Base-by-base conservation (phyloP, 805 yeast genomes). In the Candida bentonensis region DNA sequence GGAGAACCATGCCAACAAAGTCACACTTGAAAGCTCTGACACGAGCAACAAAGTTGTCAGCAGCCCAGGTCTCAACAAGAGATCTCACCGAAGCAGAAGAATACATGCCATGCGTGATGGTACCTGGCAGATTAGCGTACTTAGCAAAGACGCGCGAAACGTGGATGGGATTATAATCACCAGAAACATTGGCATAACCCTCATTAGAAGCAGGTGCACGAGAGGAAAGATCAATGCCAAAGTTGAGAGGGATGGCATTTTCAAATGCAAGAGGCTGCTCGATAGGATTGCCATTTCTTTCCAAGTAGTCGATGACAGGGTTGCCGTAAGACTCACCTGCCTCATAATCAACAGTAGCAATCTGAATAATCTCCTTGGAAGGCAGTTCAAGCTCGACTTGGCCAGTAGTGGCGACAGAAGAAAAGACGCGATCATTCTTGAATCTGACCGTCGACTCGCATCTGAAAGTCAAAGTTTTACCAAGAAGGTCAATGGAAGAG, bases 101-200 rank as follows among this genome's bases (percentile, higher is more conserved):
- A 74, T 77, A 94, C 99, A 92, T 94, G 63, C 99, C 99, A 60
- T 94, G 98, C 28, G 98, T 92, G 58, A 92, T 92, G 30, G 97
- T 92, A 53, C 98, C 98, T 47, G 96, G 96, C 59, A 92, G 73
- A 58, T 78, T 78, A 40, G 95, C 97, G 62, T 92, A 92, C 50
- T 78, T 73, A 46, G 98, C 88, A 66, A 92, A 92, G 43, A 86
- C 92, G 61, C 95, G 81, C 27, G 95, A 83, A 49, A 94, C 97
- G 63, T 92, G 99, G 57, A 92, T 92, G 50, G 99, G 98, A 66
- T 92, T 92, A 78, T 76, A 89, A 66, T 92, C 99, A 61, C 97
- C 97, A 50, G 97, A 89, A 39, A 92, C 96, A 61, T 78, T 83
- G 51, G 96, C 98, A 61, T 92, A 92, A 22, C 95, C 85, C 69